Evolutionary conservation across 371 early-diverging fungal genomes (phyloP).

Genomic region (Zopfochytrium polystomum): DNA sequence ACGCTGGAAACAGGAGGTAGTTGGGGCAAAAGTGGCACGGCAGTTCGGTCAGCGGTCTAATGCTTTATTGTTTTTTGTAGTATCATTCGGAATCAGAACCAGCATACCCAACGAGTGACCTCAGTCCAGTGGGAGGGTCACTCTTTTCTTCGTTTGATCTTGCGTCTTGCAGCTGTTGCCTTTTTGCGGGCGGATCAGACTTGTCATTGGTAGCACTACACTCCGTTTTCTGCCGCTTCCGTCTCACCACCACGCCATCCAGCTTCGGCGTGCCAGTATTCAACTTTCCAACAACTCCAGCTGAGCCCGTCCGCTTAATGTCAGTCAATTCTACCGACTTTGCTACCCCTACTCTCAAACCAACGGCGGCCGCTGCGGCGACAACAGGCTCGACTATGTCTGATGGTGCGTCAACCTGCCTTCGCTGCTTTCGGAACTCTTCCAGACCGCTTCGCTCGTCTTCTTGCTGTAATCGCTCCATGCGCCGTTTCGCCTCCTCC

Average conservation of each 20-base stretch:
- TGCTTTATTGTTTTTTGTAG: no score
- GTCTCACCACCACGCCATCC: background rate
- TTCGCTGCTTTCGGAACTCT: slow-evolving; percentile 3
- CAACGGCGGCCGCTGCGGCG: background rate
- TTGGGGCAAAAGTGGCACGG: no score
- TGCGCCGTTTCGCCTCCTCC: background rate
- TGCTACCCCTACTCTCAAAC: background rate
- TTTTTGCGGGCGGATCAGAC: no score
- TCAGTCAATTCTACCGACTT: background rate
- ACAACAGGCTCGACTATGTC: background rate
- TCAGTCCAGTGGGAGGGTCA: no score
- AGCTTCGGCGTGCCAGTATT: background rate
- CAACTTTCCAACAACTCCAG: background rate
- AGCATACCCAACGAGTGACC: no score
- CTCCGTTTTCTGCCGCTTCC: background rate
- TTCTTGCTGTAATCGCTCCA: background rate
- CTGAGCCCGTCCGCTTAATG: background rate
- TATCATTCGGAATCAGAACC: no score
- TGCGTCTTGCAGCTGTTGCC: no score
- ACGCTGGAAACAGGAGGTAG: no score
- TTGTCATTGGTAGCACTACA: background rate
- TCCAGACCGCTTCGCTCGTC: slow-evolving; percentile 3
- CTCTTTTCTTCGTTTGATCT: no score
- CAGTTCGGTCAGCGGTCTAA: no score
- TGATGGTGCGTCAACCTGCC: no score